A percentile compares a stretch with the other conserved stretches of the same genome.
Conservation (phyloP, 2,329 filamentous ascomycete genomes). For the Trichoderma simmonsii region DNA sequence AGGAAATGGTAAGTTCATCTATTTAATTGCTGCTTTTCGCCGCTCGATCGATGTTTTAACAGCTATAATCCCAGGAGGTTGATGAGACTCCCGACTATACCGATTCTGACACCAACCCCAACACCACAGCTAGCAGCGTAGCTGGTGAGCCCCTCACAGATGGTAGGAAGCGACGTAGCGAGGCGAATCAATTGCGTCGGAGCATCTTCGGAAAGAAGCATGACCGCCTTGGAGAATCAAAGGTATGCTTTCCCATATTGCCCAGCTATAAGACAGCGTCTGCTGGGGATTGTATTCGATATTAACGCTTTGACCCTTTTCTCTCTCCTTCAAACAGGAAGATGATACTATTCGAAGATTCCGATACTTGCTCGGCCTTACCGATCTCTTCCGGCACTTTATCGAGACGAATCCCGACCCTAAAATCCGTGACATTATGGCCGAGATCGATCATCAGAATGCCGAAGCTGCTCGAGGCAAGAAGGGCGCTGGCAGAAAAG, state of each 20-base stretch:
- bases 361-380: slow-evolving; percentile 89
- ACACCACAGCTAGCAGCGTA: slow-evolving; percentile 78
- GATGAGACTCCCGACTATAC: slow-evolving; percentile 66
- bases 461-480: slow-evolving; percentile 67
- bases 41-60: neutral
- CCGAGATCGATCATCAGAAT: slow-evolving; percentile 92
- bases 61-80: slow-evolving; percentile 45
- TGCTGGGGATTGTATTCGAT: neutral
- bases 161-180: slow-evolving; percentile 79
- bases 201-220: slow-evolving; percentile 95
- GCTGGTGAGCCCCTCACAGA: slow-evolving; percentile 70
- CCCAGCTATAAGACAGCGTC: neutral
- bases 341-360: slow-evolving; percentile 94
- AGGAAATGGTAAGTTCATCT: slow-evolving; percentile 48
- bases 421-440: slow-evolving; percentile 88
- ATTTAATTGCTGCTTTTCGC: neutral
- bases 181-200: slow-evolving; percentile 84
- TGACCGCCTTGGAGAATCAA: slow-evolving; percentile 84
- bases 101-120: slow-evolving; percentile 65
- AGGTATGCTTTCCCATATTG: slow-evolving; percentile 53
- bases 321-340: slow-evolving; percentile 55
- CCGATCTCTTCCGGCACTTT: slow-evolving; percentile 96
- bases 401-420: slow-evolving; percentile 97
- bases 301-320: neutral
- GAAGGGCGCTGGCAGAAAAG: slow-evolving; percentile 74